Evolutionary conservation across 2,329 filamentous ascomycete species (phyloP).

Genomic region (Cytospora piceicola): DNA sequence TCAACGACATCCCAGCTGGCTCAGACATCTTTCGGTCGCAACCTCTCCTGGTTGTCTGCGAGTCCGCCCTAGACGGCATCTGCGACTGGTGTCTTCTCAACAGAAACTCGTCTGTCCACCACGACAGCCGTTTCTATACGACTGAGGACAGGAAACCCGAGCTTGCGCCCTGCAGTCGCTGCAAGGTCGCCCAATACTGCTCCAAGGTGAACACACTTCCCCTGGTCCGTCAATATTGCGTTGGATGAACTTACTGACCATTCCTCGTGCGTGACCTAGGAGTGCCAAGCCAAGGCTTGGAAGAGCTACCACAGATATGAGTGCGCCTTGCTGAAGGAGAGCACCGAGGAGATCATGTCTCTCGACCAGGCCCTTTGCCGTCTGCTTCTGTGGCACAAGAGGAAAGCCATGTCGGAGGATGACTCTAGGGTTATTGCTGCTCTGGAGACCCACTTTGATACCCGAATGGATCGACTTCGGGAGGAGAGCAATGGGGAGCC

Average conservation of each 20-base stretch:
- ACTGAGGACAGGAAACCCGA: slow-evolving; percentile 16
- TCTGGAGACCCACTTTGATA: slow-evolving; percentile 37
- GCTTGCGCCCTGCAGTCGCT: slow-evolving; percentile 33
- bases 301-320: slow-evolving; percentile 39
- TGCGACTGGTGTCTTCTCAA: slow-evolving; percentile 39
- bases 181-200: slow-evolving; percentile 37
- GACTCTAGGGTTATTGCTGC: slow-evolving; percentile 30
- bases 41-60: slow-evolving; percentile 32
- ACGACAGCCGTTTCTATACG: slow-evolving; percentile 21
- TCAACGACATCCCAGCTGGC: slow-evolving; percentile 30
- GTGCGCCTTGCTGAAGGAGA: slow-evolving; percentile 35
- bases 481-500: slow-evolving; percentile 21
- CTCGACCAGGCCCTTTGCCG: slow-evolving; percentile 35
- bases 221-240: too few relatives aligned
- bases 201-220: slow-evolving; percentile 32
- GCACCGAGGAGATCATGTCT: slow-evolving; percentile 28
- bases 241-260: background rate
- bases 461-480: slow-evolving; percentile 29
- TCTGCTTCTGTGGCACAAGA: slow-evolving; percentile 36
- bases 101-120: slow-evolving; percentile 18
- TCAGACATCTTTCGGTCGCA: slow-evolving; percentile 36
- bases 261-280: slow-evolving; percentile 24
- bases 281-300: slow-evolving; percentile 39
- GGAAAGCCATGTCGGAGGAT: slow-evolving; percentile 29
- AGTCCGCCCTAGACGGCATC: slow-evolving; percentile 28